Evolutionary conservation across 2,329 filamentous ascomycete genomes (phyloP).

Genomic region (Ceratocystis cacaofunesta): DNA sequence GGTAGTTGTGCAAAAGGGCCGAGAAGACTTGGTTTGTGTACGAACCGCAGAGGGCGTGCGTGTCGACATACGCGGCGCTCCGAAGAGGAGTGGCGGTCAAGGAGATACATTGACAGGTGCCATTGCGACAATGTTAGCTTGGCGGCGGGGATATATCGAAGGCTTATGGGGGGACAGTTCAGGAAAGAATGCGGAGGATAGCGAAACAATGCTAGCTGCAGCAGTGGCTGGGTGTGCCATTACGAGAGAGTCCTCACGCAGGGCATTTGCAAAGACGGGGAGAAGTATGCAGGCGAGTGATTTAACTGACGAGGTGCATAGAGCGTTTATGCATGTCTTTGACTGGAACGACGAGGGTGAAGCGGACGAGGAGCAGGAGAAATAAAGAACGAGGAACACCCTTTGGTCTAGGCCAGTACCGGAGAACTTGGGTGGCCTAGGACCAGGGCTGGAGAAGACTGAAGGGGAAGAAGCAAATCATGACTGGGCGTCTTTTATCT

Average conservation of each 20-base stretch:
- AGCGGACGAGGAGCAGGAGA: not conserved
- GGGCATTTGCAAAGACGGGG: conserved; percentile 75
- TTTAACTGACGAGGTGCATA: conserved; percentile 77
- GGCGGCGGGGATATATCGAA: conserved; percentile 76
- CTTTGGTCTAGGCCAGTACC: not conserved
- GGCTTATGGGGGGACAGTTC: conserved; percentile 53
- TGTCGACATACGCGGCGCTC: conserved; percentile 66
- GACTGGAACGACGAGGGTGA: conserved; percentile 40
- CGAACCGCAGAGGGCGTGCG: not conserved
- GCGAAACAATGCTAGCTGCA: conserved; percentile 57
- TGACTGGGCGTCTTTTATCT: too few species aligned
- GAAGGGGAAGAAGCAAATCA: not conserved
- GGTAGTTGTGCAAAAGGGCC: conserved; percentile 81
- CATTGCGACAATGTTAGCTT: conserved; percentile 76
- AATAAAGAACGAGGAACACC: not conserved
- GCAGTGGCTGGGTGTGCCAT: conserved; percentile 78
- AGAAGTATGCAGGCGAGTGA: conserved; percentile 85
- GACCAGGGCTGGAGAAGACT: not conserved
- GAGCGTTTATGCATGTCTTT: conserved; percentile 64
- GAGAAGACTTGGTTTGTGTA: conserved; percentile 52
- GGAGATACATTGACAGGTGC: conserved; percentile 88
- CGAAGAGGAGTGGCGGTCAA: conserved; percentile 86
- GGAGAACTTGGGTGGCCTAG: not conserved
- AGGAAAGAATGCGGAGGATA: conserved; percentile 22
- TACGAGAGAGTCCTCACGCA: conserved; percentile 73